These are phyloP conservation scores for Penicillium flavigenum DNA, from an alignment of 495 filamentous ascomycete genomes.

Conservation along the genomic window DNA sequence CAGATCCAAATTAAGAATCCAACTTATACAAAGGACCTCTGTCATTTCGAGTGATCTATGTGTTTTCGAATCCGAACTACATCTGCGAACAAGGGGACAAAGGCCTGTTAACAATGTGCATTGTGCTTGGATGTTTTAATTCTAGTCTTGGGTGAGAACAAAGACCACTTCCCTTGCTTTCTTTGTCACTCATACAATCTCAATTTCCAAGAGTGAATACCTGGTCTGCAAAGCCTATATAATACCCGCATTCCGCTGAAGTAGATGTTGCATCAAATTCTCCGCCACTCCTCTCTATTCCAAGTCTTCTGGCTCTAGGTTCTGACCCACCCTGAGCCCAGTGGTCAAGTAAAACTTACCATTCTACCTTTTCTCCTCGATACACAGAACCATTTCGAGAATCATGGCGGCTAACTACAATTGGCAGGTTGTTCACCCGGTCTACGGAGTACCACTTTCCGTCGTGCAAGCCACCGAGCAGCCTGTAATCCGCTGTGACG, in stretches of 20 bases:
- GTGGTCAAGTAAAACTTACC: not conserved
- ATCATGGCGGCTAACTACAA: not conserved
- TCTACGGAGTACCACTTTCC: slow-evolving; percentile 1
- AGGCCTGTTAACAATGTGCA: not conserved
- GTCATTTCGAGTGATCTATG: not conserved
- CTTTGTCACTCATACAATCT: not conserved
- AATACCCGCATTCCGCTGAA: not conserved
- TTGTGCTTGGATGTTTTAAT: not conserved
- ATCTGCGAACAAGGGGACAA: not conserved
- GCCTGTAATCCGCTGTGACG: not conserved
- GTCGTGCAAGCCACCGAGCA: not conserved
- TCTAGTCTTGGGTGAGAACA: not conserved
- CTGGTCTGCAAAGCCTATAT: not conserved
- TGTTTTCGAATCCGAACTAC: not conserved
- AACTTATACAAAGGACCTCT: not conserved
- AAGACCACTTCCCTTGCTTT: not conserved
- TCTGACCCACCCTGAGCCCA: not conserved
- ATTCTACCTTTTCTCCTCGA: not conserved
- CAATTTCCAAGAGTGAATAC: not conserved
- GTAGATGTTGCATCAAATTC: not conserved
- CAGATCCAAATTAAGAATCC: not conserved
- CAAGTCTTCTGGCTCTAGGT: not conserved
- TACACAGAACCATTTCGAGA: not conserved
- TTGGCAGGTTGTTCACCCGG: not conserved
- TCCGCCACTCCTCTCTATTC: not conserved